Percentiles rank a stretch among this genome's conserved stretches.
Evolutionary conservation across 176 grass and related monocot species (phyloP).

Genomic region (Aegilops speltoides): DNA sequence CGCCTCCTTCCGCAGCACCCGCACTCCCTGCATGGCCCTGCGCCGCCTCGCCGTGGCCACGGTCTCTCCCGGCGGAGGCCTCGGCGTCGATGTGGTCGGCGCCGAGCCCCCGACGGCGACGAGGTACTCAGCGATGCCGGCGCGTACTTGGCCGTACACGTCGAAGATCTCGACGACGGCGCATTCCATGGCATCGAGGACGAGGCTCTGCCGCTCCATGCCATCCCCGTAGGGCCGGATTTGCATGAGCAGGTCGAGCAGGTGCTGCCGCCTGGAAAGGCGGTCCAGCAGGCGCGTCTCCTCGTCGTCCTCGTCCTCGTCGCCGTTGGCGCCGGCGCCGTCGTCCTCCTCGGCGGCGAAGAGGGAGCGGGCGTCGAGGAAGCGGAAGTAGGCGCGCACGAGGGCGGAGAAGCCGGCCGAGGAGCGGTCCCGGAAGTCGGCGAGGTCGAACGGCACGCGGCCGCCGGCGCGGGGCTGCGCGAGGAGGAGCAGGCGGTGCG

Average conservation of each 20-base stretch:
- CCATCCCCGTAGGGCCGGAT: slow-evolving; percentile 77
- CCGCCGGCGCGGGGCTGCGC: slow-evolving; percentile 25
- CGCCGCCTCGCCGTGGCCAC: slow-evolving; percentile 26
- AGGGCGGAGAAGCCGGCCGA: slow-evolving; percentile 58
- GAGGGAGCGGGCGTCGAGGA: slow-evolving; percentile 81
- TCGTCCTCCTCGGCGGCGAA: slow-evolving; percentile 38
- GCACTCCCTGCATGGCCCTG: slow-evolving; percentile 51
- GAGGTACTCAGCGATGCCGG: slow-evolving; percentile 75
- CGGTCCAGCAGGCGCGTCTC: slow-evolving; percentile 49
- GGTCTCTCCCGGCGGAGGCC: slow-evolving; percentile 14
- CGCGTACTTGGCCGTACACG: slow-evolving; percentile 85
- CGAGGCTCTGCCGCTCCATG: slow-evolving; percentile 57
- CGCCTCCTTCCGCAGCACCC: slow-evolving; percentile 57
- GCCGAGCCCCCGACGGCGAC: slow-evolving; percentile 41
- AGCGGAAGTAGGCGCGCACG: slow-evolving; percentile 87
- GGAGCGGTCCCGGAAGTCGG: slow-evolving; percentile 75
- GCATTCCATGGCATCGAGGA: slow-evolving; percentile 88
- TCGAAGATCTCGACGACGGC: slow-evolving; percentile 92
- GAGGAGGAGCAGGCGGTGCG: slow-evolving; percentile 74
- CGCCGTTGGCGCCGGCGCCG: not conserved
- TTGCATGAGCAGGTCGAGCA: slow-evolving; percentile 83
- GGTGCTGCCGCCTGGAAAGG: slow-evolving; percentile 53
- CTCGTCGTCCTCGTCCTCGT: slow-evolving; percentile 2
- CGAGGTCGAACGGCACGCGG: slow-evolving; percentile 87
- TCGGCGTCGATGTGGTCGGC: slow-evolving; percentile 13